Base-by-base conservation (phyloP, 2,329 filamentous ascomycete genomes). In the Lachnellula hyalina region DNA sequence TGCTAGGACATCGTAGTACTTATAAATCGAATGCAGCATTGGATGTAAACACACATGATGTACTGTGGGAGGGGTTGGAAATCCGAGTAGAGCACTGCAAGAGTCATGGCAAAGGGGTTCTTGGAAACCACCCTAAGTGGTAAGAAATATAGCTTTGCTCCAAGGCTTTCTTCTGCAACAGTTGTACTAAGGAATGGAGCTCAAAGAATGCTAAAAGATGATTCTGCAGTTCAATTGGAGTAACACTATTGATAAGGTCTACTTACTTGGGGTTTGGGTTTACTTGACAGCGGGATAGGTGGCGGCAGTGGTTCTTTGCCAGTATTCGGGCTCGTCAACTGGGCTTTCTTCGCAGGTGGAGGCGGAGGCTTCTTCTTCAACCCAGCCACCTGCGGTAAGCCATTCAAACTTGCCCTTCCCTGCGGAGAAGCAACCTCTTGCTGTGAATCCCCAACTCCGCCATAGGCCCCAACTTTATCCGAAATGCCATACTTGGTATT, bases 291-390 rank as follows among this genome's bases (percentile, higher is more conserved):
- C 40, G 67, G 63, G 49, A 68, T 66, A 14, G 62, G 63, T 23
- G 65, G 67, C 15, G 66, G 61, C 11, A 45, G 11, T 17, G 55
- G 49, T 23, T 53, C 58, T 14, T 51, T 49, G 25, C 48, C 25
- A 34, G 55, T 40, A 23, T 55, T 53, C 34, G 49, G 36, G 7
- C 52, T 46, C 25, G 52, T 40, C 17, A 66, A 56, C 7, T 60
- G 61, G 15, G 57, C 51, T 38, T 49, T 66, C 53, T 67, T 71
- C 51, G 62, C 62, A 14, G 69, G 67, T 5, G 68, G 68, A 12
- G 69, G 69, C 7, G 69, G 67, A n/a, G 67, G 65, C 40, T 70
- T 71, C 59, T 70, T 71, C 54, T 66, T 68, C 5, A 59, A 12
- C 11, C 52, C 49, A 9, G 45, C 53, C 17, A 47, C 21, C 14